phyloP scores from a whole-genome alignment of 768 basidiomycete species.

The Pleurotus cornucopiae region DNA sequence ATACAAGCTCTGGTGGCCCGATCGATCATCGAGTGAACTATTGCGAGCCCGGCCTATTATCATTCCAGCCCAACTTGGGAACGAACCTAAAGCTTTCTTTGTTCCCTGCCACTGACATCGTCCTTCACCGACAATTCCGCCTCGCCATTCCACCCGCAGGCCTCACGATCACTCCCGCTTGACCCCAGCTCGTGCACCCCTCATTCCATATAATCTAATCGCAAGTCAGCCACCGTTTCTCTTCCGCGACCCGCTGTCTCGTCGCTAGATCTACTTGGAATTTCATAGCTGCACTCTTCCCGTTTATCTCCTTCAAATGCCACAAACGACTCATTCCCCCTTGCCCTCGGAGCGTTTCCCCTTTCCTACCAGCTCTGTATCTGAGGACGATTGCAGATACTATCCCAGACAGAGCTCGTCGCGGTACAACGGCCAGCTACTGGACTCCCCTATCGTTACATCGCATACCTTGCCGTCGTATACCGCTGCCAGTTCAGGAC shows the following conservation, averaged over 20 bases:
- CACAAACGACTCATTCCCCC: not conserved
- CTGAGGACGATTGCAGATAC: not conserved
- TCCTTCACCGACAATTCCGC: not conserved
- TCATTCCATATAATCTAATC: constrained; percentile 5
- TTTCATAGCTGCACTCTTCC: not conserved
- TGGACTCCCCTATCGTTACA: not conserved
- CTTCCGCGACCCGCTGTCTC: not conserved
- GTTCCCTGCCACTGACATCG: constrained; percentile 1
- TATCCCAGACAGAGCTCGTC: not conserved
- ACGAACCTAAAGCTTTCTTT: not conserved
- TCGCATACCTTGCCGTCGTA: not conserved
- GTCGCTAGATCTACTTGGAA: not conserved
- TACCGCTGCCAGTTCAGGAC: not conserved
- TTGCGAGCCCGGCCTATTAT: not conserved
- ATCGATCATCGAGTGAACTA: constrained; percentile 1
- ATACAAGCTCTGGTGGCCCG: not conserved
- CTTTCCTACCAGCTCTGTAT: not conserved
- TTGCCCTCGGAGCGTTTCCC: not conserved
- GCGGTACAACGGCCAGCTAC: not conserved
- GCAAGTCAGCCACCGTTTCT: not conserved
- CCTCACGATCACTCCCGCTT: constrained; percentile 5
- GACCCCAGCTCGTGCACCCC: not conserved
- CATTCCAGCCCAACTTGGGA: not conserved
- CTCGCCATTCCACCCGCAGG: not conserved
- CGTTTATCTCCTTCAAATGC: not conserved